phyloP scores from a whole-genome alignment of 2,329 filamentous ascomycete species.

The Fusarium metavorans region DNA sequence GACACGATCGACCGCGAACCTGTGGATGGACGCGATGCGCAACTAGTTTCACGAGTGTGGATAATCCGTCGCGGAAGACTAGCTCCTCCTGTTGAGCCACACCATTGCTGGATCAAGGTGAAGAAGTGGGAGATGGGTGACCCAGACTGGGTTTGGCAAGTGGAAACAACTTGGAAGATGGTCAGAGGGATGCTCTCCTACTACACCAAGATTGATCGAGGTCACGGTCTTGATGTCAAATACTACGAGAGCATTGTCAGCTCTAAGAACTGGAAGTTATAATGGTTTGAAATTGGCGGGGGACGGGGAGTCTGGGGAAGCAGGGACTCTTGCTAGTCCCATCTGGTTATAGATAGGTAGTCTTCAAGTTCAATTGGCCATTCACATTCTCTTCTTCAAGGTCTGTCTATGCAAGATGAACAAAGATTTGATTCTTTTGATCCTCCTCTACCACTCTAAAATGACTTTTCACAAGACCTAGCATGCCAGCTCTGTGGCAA shows the following conservation, averaged over 20 bases:
- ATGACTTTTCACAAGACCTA: neutral
- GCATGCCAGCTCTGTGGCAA: neutral
- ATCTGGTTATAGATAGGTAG: too few relatives aligned
- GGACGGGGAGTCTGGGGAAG: neutral
- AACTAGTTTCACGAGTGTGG: neutral
- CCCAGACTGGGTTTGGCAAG: neutral
- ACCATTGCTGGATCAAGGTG: constrained; percentile 5
- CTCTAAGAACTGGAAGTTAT: neutral
- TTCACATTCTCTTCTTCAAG: too few relatives aligned
- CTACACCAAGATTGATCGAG: neutral
- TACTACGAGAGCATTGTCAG: neutral
- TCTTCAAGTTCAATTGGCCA: too few relatives aligned
- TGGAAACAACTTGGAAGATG: constrained; percentile 2
- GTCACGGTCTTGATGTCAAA: neutral
- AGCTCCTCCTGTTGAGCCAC: neutral
- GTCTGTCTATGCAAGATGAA: neutral
- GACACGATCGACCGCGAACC: neutral
- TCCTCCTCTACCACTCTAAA: neutral
- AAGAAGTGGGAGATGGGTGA: neutral
- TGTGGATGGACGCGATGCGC: neutral
- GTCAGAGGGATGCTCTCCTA: neutral
- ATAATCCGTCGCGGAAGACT: neutral
- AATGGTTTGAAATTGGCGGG: neutral
- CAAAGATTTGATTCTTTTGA: neutral
- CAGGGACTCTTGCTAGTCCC: neutral